These are phyloP conservation scores for Daldinia loculata DNA, from an alignment of 495 filamentous ascomycete species.

Conservation along the genomic window DNA sequence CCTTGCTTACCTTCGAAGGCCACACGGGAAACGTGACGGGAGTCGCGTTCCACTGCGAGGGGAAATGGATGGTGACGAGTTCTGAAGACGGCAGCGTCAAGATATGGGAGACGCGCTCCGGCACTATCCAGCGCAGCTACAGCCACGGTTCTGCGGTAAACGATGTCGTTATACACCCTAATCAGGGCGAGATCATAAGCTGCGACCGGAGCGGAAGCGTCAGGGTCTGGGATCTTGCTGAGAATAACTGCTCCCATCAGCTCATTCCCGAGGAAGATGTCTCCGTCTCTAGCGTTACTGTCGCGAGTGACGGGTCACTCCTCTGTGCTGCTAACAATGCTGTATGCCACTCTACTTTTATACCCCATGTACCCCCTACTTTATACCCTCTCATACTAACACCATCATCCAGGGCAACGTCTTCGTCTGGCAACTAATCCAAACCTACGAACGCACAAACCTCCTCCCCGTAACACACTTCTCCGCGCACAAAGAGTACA, in stretches of 20 bases:
- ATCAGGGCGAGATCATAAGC: constrained; percentile 96
- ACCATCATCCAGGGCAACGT: constrained; percentile 77
- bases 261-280: constrained; percentile 96
- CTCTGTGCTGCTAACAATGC: constrained; percentile 96
- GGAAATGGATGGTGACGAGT: constrained; percentile 99
- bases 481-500: constrained; percentile 90
- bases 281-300: constrained; percentile 90
- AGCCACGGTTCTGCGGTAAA: constrained; percentile 86
- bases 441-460: constrained; percentile 82
- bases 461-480: constrained; percentile 93
- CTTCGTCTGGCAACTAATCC: constrained; percentile 93
- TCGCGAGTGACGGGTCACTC: constrained; percentile 91
- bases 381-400: neutral
- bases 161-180: constrained; percentile 97
- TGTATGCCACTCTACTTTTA: constrained; percentile 57
- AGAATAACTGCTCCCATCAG: constrained; percentile 96
- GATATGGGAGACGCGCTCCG: constrained; percentile 95
- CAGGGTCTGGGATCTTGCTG: constrained; percentile 93
- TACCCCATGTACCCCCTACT: neutral
- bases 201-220: constrained; percentile 95
- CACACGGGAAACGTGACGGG: constrained; percentile 96
- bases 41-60: constrained; percentile 96
- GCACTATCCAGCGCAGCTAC: constrained; percentile 90
- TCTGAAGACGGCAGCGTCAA: constrained; percentile 97
- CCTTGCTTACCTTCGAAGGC: constrained; percentile 90